Evolutionary conservation across 306 rosid genomes (phyloP).

Genomic region (Cucurbita maxima): DNA sequence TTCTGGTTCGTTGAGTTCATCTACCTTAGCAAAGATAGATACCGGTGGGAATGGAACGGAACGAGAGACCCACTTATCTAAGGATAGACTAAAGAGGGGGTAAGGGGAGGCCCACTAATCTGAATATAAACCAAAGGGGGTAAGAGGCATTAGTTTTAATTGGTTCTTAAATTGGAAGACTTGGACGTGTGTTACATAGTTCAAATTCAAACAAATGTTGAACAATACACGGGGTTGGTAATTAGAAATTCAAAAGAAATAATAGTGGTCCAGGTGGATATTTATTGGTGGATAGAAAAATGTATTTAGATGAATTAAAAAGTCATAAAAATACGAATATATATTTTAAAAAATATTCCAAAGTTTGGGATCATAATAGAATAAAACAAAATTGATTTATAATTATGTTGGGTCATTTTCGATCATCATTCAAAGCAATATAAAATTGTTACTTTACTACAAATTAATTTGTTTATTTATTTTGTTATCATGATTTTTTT

Average conservation of each 20-base stretch:
- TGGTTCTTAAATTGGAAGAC: background rate
- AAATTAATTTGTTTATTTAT: background rate
- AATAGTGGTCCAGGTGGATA: background rate
- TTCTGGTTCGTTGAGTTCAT: too few relatives aligned
- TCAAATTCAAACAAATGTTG: background rate
- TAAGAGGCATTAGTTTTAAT: too few relatives aligned
- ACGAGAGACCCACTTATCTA: too few relatives aligned
- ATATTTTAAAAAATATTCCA: too few relatives aligned
- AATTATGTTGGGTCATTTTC: background rate
- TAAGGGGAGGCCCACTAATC: background rate
- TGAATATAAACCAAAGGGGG: background rate
- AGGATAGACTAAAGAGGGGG: too few relatives aligned
- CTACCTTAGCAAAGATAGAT: too few relatives aligned
- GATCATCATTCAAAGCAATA: background rate
- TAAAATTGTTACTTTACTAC: too few relatives aligned
- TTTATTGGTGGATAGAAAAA: too few relatives aligned
- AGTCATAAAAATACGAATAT: too few relatives aligned
- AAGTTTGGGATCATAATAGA: too few relatives aligned
- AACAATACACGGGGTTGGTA: background rate
- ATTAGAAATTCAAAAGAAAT: background rate
- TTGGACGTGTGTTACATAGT: background rate
- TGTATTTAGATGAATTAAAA: too few relatives aligned
- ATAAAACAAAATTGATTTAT: too few relatives aligned
- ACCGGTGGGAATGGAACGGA: background rate
- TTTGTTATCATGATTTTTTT: background rate